These are phyloP conservation scores for Spizellomyces punctatus DNA, from an alignment of 192 early-diverging fungal genomes.

Conservation along the genomic window DNA sequence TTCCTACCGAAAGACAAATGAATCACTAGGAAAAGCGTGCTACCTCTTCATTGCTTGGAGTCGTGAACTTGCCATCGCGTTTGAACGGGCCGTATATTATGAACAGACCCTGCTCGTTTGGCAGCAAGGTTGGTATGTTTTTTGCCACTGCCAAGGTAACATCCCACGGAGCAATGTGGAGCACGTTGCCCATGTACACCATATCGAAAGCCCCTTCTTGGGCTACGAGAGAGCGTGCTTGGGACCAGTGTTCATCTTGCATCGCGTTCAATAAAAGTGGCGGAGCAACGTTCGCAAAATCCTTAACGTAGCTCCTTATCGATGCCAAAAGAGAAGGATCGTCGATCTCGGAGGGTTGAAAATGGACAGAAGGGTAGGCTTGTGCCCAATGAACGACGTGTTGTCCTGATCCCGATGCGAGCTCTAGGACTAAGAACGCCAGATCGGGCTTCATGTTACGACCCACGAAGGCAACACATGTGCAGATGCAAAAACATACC, in stretches of 20 bases:
- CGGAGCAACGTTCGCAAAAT: conserved; percentile 15
- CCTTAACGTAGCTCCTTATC: conserved; percentile 13
- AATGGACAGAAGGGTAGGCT: conserved; percentile 18
- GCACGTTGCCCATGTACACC: conserved; percentile 28
- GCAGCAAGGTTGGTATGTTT: conserved; percentile 17
- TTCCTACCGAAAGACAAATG: not conserved
- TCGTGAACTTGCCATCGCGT: conserved; percentile 33
- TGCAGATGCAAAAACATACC: conserved; percentile 17
- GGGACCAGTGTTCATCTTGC: conserved; percentile 6
- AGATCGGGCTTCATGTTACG: not conserved
- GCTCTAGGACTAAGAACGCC: conserved; percentile 15
- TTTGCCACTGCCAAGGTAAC: conserved; percentile 24
- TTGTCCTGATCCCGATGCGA: conserved; percentile 40
- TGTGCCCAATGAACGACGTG: conserved; percentile 29
- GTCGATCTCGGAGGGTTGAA: conserved; percentile 30
- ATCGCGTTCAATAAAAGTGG: conserved; percentile 15
- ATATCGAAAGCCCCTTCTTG: conserved; percentile 25
- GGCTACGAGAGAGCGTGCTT: not conserved
- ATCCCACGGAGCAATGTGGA: conserved; percentile 40
- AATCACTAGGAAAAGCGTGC: not conserved
- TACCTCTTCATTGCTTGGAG: conserved; percentile 34
- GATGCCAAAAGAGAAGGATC: conserved; percentile 16
- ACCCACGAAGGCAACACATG: not conserved
- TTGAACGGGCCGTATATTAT: conserved; percentile 40
- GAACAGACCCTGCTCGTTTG: conserved; percentile 1